These are phyloP conservation scores for Floccularia luteovirens DNA, from an alignment of 768 basidiomycete species.

Conservation along the genomic window DNA sequence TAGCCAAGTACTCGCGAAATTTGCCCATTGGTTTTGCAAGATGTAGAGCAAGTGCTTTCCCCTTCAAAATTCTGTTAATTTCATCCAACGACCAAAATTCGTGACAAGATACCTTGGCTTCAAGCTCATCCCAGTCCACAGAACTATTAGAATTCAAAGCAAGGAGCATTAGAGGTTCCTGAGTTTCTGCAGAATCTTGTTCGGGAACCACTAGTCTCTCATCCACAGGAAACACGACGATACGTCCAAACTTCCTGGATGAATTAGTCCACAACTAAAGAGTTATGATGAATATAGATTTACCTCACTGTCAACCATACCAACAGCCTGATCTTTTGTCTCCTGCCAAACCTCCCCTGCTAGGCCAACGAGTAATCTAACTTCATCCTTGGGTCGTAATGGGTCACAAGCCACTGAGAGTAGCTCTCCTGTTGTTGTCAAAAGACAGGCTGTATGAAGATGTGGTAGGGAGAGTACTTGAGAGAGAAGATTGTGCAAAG, in stretches of 20 bases:
- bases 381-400: slow-evolving; percentile 60
- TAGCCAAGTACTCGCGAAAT: slow-evolving; percentile 27
- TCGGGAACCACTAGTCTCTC: slow-evolving; percentile 18
- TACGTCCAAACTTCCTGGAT: slow-evolving; percentile 51
- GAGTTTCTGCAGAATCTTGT: slow-evolving; percentile 18
- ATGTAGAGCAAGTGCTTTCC: slow-evolving; percentile 31
- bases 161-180: slow-evolving; percentile 58
- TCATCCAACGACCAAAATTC: slow-evolving; percentile 3
- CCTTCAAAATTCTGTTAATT: slow-evolving; percentile 21
- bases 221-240: slow-evolving; percentile 61
- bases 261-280: not conserved
- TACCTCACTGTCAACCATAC: slow-evolving; percentile 79
- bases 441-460: slow-evolving; percentile 63
- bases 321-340: slow-evolving; percentile 53
- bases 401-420: slow-evolving; percentile 56
- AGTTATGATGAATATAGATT: slow-evolving; percentile 8
- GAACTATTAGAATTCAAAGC: slow-evolving; percentile 55
- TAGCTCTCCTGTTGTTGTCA: slow-evolving; percentile 70
- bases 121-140: slow-evolving; percentile 63
- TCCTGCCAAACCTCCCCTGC: slow-evolving; percentile 76
- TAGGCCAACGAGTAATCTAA: slow-evolving; percentile 65
- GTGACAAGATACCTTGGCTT: slow-evolving; percentile 40
- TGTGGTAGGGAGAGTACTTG: slow-evolving; percentile 52
- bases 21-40: slow-evolving; percentile 35
- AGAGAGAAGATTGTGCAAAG: slow-evolving; percentile 56